Percentiles rank a stretch among this genome's conserved stretches.
phyloP scores from a whole-genome alignment of 441 rosid species.

The Pelargonium australe region DNA sequence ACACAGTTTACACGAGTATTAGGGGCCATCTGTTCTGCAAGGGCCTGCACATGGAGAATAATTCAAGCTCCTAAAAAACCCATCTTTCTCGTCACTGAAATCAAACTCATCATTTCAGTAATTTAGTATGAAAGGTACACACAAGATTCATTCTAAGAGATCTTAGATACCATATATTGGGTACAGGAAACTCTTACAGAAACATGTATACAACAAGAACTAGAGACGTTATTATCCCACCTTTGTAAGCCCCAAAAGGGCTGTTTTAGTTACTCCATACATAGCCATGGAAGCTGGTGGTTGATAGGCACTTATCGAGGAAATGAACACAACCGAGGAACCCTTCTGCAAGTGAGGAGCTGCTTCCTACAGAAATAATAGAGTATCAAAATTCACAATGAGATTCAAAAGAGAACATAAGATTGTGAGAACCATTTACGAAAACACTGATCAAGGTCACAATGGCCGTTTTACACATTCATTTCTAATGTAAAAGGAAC shows the following conservation, averaged over 20 bases:
- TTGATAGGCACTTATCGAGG: slow-evolving; percentile 62
- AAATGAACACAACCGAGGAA: slow-evolving; percentile 66
- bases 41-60: slow-evolving; percentile 43
- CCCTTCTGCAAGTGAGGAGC: slow-evolving; percentile 71
- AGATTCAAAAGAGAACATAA: neutral
- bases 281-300: slow-evolving; percentile 62
- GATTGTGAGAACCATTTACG: neutral
- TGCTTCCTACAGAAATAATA: slow-evolving; percentile 44
- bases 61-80: neutral
- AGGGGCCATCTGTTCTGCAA: slow-evolving; percentile 77
- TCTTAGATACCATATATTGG: neutral
- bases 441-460: neutral
- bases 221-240: slow-evolving; percentile 21
- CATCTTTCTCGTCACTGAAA: no score
- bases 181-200: neutral
- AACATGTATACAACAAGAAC: neutral
- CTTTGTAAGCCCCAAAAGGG: slow-evolving; percentile 86
- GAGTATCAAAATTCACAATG: neutral
- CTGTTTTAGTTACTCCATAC: slow-evolving; percentile 95
- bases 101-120: no score
- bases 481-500: neutral
- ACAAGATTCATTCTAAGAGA: neutral
- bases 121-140: no score
- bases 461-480: neutral
- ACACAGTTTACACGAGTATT: slow-evolving; percentile 71